Evolutionary conservation across 306 rosid genomes (phyloP).

Genomic region (Cajanus cajan): DNA sequence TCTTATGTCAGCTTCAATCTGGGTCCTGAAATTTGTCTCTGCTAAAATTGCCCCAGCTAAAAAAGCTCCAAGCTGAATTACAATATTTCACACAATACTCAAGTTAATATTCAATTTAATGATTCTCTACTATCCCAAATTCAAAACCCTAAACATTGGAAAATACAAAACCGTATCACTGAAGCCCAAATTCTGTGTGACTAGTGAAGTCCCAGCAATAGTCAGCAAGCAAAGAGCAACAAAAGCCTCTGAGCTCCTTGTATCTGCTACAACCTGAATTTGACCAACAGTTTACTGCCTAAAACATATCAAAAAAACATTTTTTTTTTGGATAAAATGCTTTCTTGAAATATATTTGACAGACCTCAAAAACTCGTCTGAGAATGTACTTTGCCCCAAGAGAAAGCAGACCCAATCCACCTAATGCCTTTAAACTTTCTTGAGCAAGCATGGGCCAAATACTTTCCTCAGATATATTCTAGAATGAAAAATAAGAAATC

Average conservation of each 20-base stretch:
- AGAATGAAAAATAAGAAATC: constrained; percentile 31
- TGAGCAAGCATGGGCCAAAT: constrained; percentile 93
- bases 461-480: constrained; percentile 79
- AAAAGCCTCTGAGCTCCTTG: constrained; percentile 99
- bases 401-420: constrained; percentile 93
- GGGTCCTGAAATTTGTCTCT: constrained; percentile 97
- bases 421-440: constrained; percentile 95
- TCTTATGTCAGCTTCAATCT: constrained; percentile 99
- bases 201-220: constrained; percentile 89
- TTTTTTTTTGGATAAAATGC: constrained; percentile 8
- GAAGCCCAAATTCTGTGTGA: constrained; percentile 94
- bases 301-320: constrained; percentile 15
- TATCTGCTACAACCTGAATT: constrained; percentile 95
- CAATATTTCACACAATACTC: constrained; percentile 31
- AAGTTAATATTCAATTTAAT: not conserved
- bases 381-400: constrained; percentile 91
- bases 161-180: constrained; percentile 82
- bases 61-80: constrained; percentile 95
- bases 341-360: constrained; percentile 9
- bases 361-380: constrained; percentile 94
- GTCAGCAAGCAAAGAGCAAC: constrained; percentile 98
- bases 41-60: constrained; percentile 97
- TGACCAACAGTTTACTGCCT: constrained; percentile 40
- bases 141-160: constrained; percentile 7
- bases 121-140: constrained; percentile 25